Evolutionary conservation across 768 basidiomycete genomes (phyloP), one percentile per base, ranked within the genome.

Genomic region (Phanerochaete sordida): DNA sequence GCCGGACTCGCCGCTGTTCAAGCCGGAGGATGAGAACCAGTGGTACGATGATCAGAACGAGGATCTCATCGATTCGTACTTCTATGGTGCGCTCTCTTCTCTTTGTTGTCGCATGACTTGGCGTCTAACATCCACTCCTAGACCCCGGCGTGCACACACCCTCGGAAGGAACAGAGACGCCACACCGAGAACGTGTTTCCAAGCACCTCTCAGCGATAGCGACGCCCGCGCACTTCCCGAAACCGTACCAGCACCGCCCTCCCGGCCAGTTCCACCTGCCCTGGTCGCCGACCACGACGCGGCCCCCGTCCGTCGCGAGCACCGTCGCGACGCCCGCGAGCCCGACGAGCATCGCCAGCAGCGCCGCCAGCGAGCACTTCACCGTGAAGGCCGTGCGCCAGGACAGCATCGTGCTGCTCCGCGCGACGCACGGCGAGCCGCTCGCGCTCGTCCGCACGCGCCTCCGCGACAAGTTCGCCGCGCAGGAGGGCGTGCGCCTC

Each of bases 371-470:
- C 56, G 47, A 60, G 55, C 64, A 70, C 26, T 65, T 89, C 49
- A 75, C 79, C 1, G 79, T 91, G 75, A 91, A 91, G 73, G 90
- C 84, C 4, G 79, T 79, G 46, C 81, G 83, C 63, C 80, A 83
- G 64, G 79, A 84, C 62, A 75, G 80, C 27, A 86, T 88, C 62
- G 78, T 91, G 66, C 73, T 88, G 61, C 77, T 91, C 53, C 84
- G 86, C 46, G 72, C 80, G 8, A 71, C 81, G 13, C 77, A 77
- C 62, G 72, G 76, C 44, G 75, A 77, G 59, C 46, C 78, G n/a
- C 79, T 85, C 57, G 65, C 70, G 19, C 83, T 84, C 47, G 65
- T 91, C 16, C 85, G 85, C 60, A 73, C 74, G 54, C 79, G 81
- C 50, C 74, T 92, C 26, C 80, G 81, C 62, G 82, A 86, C 57